These are phyloP conservation scores for Rhizophagus prolifer DNA, from an alignment of 192 early-diverging fungal genomes.

Conservation along the genomic window DNA sequence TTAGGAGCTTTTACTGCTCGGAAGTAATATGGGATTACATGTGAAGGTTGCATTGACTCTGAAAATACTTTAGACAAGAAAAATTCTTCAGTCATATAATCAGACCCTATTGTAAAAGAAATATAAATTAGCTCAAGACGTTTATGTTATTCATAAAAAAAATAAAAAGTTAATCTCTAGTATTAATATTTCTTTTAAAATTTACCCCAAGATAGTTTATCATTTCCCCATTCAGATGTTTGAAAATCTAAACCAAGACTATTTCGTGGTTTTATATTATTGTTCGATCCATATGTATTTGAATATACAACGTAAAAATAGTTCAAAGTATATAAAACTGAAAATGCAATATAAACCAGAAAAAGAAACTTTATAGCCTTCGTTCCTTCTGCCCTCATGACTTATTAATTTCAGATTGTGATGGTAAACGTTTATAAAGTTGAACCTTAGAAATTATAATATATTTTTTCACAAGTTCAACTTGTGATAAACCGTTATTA, in stretches of 20 bases:
- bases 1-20: constrained; percentile 44
- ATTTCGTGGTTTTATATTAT: constrained; percentile 4
- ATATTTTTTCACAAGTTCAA: constrained; percentile 3
- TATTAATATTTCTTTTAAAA: neutral
- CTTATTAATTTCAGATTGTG: neutral
- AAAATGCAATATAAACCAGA: constrained; percentile 4
- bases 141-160: neutral
- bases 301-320: constrained; percentile 10
- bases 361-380: constrained; percentile 16
- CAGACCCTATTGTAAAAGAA: neutral
- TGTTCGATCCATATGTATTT: neutral
- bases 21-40: constrained; percentile 64
- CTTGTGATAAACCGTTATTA: constrained; percentile 5
- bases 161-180: no score
- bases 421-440: no score
- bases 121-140: neutral
- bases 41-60: constrained; percentile 58
- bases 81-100: constrained; percentile 47
- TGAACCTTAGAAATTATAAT: neutral
- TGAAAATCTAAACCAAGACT: neutral
- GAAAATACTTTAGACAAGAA: constrained; percentile 57
- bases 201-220: constrained; percentile 6
- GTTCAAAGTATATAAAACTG: constrained; percentile 20
- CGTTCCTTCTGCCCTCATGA: constrained; percentile 14
- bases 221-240: constrained; percentile 4